Conservation (phyloP, 2,329 filamentous ascomycete genomes). For the Alternaria gaisen region DNA sequence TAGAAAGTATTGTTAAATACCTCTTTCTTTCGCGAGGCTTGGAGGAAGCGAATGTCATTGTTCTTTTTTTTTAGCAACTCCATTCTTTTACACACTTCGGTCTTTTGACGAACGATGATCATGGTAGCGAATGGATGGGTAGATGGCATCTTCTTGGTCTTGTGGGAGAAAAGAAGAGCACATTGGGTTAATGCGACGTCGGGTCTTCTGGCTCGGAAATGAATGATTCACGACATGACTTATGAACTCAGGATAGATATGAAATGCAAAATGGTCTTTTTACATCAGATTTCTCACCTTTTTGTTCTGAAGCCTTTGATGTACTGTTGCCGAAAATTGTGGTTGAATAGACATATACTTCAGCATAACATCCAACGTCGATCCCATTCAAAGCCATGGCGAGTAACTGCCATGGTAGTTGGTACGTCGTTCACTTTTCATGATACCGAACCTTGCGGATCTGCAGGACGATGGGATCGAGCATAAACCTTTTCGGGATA, state of each 20-base stretch:
- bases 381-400: neutral
- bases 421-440: neutral
- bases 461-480: neutral
- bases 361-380: neutral
- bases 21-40: conserved; percentile 6
- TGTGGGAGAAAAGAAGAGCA: neutral
- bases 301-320: neutral
- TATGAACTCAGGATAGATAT: conserved; percentile 15
- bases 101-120: neutral
- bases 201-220: conserved; percentile 18
- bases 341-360: neutral
- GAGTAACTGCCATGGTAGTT: neutral
- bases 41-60: conserved; percentile 5
- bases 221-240: conserved; percentile 20
- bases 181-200: conserved; percentile 5
- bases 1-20: conserved; percentile 10
- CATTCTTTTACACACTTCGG: neutral
- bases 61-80: conserved; percentile 4
- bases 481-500: neutral
- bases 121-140: neutral
- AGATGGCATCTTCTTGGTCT: neutral
- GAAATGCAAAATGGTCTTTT: conserved; percentile 6
- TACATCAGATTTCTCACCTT: neutral
- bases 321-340: neutral
- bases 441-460: neutral